Base-by-base conservation (phyloP, 345 rosid species). In the Erysimum cheiranthoides region DNA sequence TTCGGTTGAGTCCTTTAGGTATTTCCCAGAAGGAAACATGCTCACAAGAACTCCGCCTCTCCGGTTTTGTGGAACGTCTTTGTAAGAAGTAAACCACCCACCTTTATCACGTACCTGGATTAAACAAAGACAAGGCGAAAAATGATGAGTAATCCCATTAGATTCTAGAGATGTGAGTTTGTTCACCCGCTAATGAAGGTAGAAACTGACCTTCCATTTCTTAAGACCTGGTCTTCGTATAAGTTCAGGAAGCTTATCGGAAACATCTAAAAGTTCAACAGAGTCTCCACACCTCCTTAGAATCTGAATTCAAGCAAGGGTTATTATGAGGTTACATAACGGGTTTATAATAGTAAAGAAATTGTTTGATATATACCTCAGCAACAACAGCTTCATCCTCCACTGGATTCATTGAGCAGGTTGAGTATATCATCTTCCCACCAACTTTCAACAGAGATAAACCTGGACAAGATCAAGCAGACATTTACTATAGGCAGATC, bases 311-410 rank as follows among this genome's bases (percentile, higher is more conserved):
- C 14, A 70, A 45, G 45, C 43, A 35, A 70, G 17, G 12, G 6
- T 4, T 59, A 17, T 49, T 25, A 68, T 9, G 0, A 6, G 7
- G 13, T 43, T 45, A 56, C 27, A 14, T 27, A 51, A 45, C 9
- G 3, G 7, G 27, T 14, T 60, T 16, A 8, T 21, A 52, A 25
- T 25, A 9, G 12, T 61, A 12, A 25, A 42, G 57, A 51, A 17
- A 16, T 8, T 46, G 32, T 39, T 4, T 27, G 25, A 43, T 34
- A 56, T 27, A 73, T 83, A 90, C 97, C 93, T 89, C 97, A 65
- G 96, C 90, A 78, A 93, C 95, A 75, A 93, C 98, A 43, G 97
- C 98, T 79, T 93, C 98, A 64, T 91, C 83, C 82, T 93, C 98
- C 64, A 93, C 87, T 66, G 97, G 97, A 83, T 93, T 93, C 97